A percentile compares a stretch with the other conserved stretches of the same genome.
phyloP scores from a whole-genome alignment of 768 basidiomycete genomes.

The Russula brevipes region DNA sequence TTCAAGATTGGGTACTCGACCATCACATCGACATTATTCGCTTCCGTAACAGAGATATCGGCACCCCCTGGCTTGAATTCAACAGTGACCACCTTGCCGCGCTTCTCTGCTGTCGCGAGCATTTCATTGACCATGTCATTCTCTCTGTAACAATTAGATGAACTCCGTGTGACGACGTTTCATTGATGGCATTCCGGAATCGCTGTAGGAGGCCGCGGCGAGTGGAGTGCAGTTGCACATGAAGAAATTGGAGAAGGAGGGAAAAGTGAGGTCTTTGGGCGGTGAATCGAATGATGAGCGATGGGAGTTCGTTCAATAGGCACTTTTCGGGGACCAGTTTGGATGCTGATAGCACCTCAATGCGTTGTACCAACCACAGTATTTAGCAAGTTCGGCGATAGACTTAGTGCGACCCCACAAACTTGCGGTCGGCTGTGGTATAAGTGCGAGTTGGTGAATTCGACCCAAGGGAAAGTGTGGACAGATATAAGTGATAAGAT shows the following conservation, averaged over 20 bases:
- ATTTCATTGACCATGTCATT: constrained; percentile 99
- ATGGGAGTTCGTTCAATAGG: constrained; percentile 39
- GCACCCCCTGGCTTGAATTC: constrained; percentile 88
- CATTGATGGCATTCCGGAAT: constrained; percentile 63
- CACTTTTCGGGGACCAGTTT: too few relatives aligned
- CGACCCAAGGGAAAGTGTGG: too few relatives aligned
- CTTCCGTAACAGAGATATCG: constrained; percentile 84
- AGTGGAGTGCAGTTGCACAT: constrained; percentile 65
- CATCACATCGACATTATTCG: constrained; percentile 90
- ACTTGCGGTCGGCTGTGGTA: too few relatives aligned
- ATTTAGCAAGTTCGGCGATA: too few relatives aligned
- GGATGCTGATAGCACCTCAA: too few relatives aligned
- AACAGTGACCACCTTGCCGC: constrained; percentile 96
- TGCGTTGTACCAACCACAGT: too few relatives aligned
- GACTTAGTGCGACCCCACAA: too few relatives aligned
- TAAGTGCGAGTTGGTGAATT: too few relatives aligned
- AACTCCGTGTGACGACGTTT: too few relatives aligned
- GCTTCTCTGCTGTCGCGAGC: constrained; percentile 94
- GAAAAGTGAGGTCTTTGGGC: constrained; percentile 44
- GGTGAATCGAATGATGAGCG: constrained; percentile 48
- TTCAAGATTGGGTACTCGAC: constrained; percentile 97
- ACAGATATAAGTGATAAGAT: too few relatives aligned
- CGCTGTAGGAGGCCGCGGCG: constrained; percentile 69
- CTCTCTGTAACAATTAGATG: constrained; percentile 49
- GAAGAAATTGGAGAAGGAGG: constrained; percentile 64